A percentile compares a stretch with the other conserved stretches of the same genome.
These are phyloP conservation scores for Leishmania amazonensis DNA, from an alignment of 208 protist species.

Conservation along the genomic window DNA sequence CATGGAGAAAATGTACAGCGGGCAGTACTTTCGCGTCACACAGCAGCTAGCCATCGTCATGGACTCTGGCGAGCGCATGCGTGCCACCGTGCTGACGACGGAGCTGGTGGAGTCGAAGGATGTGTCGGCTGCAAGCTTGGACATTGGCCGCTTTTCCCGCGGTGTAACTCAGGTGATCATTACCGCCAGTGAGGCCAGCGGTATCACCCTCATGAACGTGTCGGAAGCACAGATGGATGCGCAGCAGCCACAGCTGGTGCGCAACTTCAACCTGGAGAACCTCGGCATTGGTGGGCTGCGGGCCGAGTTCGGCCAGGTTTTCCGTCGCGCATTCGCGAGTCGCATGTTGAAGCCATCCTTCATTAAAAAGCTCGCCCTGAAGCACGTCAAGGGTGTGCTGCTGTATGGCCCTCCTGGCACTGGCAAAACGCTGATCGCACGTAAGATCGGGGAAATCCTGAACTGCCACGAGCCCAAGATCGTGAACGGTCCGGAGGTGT, in stretches of 20 bases:
- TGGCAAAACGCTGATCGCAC: conserved; percentile 99
- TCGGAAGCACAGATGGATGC: conserved; percentile 81
- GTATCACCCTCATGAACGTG: conserved; percentile 75
- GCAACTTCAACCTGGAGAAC: conserved; percentile 91
- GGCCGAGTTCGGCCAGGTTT: conserved; percentile 97
- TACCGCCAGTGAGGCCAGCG: conserved; percentile 49
- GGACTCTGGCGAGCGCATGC: conserved; percentile 49
- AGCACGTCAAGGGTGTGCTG: conserved; percentile 98
- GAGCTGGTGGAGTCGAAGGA: conserved; percentile 22
- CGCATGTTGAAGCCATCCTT: conserved; percentile 95
- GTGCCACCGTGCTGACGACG: conserved; percentile 48
- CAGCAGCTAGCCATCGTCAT: conserved; percentile 73
- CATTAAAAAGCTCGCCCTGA: conserved; percentile 96
- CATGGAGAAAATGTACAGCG: conserved; percentile 49
- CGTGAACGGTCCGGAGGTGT: conserved; percentile 98
- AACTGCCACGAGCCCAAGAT: conserved; percentile 97
- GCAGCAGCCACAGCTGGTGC: conserved; percentile 76
- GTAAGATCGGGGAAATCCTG: conserved; percentile 99
- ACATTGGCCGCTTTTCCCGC: conserved; percentile 43
- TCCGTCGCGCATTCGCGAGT: conserved; percentile 98
- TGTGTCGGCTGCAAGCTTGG: conserved; percentile 11
- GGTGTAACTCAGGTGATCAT: conserved; percentile 54
- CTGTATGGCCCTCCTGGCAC: conserved; percentile 99
- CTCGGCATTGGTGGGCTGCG: conserved; percentile 97
- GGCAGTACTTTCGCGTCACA: conserved; percentile 60